Conservation (phyloP, 2,329 filamentous ascomycete species). For the Colletotrichum simmondsii region DNA sequence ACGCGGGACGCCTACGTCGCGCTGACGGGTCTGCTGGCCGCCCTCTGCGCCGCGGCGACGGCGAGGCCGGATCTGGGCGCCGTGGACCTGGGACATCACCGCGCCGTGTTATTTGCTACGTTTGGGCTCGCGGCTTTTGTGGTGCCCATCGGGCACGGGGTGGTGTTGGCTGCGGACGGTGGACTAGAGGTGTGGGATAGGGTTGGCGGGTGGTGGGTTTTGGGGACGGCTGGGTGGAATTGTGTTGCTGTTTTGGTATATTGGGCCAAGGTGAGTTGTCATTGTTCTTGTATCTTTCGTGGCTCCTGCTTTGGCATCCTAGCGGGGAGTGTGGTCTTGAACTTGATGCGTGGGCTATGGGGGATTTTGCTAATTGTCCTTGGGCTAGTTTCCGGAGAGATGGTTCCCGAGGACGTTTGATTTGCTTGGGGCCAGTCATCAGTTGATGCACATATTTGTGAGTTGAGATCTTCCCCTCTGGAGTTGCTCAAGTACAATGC, state of each 20-base stretch:
- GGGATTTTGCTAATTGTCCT: neutral
- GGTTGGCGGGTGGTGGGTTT: slow-evolving; percentile 23
- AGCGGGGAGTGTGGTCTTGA: no score
- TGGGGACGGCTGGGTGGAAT: slow-evolving; percentile 25
- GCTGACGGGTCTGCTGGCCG: slow-evolving; percentile 47
- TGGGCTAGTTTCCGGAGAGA: slow-evolving; percentile 52
- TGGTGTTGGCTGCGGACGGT: neutral
- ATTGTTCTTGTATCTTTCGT: neutral
- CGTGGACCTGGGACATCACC: slow-evolving; percentile 30
- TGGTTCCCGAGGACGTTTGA: slow-evolving; percentile 56
- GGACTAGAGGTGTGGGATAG: neutral
- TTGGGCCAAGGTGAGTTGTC: slow-evolving; percentile 20
- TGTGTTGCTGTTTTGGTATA: slow-evolving; percentile 22
- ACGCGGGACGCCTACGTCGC: slow-evolving; percentile 49
- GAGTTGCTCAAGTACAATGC: no score
- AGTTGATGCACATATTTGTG: slow-evolving; percentile 60
- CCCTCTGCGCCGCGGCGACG: slow-evolving; percentile 44
- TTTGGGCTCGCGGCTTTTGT: slow-evolving; percentile 27
- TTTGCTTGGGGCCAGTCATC: slow-evolving; percentile 58
- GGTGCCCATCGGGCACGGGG: slow-evolving; percentile 23
- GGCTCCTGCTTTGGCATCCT: no score
- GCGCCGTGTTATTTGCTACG: slow-evolving; percentile 21
- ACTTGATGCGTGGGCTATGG: no score
- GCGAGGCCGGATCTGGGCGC: slow-evolving; percentile 19
- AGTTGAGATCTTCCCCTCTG: neutral